A percentile compares a stretch with the other conserved stretches of the same genome.
Evolutionary conservation across 1,284 basidiomycete species (phyloP).

Genomic region (Cryptococcus neoformans): DNA sequence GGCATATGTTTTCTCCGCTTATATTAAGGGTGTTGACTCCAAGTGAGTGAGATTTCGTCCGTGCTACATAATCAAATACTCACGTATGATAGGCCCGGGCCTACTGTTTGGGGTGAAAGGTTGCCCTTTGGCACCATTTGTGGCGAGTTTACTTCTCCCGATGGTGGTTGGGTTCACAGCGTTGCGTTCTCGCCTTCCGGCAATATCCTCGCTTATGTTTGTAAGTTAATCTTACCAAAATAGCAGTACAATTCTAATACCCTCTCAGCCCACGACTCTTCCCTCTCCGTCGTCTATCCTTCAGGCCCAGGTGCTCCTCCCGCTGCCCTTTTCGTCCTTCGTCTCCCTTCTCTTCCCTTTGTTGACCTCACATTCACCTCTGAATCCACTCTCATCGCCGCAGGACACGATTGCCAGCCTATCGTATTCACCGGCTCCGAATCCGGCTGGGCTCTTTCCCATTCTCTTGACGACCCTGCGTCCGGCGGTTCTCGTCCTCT

Average conservation of each 20-base stretch:
- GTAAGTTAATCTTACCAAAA: slow-evolving; percentile 54
- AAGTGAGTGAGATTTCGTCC: slow-evolving; percentile 55
- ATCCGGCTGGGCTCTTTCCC: slow-evolving; percentile 68
- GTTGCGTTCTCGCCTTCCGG: slow-evolving; percentile 96
- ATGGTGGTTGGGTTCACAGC: slow-evolving; percentile 95
- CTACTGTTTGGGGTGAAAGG: slow-evolving; percentile 95
- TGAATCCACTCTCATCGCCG: slow-evolving; percentile 78
- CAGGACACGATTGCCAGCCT: slow-evolving; percentile 98
- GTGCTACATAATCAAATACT: not conserved
- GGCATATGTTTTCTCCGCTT: slow-evolving; percentile 96
- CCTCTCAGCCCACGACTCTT: slow-evolving; percentile 82
- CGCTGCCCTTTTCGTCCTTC: slow-evolving; percentile 63
- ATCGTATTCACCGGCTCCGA: slow-evolving; percentile 73
- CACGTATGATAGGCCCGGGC: slow-evolving; percentile 62
- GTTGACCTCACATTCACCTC: slow-evolving; percentile 79
- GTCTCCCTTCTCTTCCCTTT: slow-evolving; percentile 71
- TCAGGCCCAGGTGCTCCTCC: slow-evolving; percentile 56
- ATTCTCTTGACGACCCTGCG: slow-evolving; percentile 74
- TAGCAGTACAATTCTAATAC: not conserved
- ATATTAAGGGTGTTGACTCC: slow-evolving; percentile 98
- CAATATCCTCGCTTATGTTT: slow-evolving; percentile 85
- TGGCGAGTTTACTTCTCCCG: slow-evolving; percentile 83
- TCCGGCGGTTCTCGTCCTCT: slow-evolving; percentile 50
- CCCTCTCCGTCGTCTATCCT: slow-evolving; percentile 85
- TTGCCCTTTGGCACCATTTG: slow-evolving; percentile 97